Conservation (phyloP, 2,329 filamentous ascomycete species). For the Apiospora malaysiana region DNA sequence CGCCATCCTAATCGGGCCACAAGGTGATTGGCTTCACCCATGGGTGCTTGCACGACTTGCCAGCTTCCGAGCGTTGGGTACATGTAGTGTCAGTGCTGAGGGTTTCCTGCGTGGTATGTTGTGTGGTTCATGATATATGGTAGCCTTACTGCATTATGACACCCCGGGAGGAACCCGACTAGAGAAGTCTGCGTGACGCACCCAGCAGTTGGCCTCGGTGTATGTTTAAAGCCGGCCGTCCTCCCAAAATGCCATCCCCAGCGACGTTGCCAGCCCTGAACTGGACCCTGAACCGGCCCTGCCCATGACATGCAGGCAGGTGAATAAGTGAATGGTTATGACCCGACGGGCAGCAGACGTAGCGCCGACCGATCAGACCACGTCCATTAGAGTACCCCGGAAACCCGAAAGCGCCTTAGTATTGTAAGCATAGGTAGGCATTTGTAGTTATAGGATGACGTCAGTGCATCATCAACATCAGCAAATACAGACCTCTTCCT, state of each 20-base stretch:
- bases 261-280: neutral
- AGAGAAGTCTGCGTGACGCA: neutral
- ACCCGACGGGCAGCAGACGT: neutral
- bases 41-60: neutral
- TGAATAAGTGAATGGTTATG: neutral
- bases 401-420: neutral
- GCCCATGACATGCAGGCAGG: neutral
- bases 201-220: neutral
- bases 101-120: neutral
- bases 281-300: neutral
- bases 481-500: neutral
- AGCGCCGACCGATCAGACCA: constrained; percentile 7
- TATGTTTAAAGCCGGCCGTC: too few species aligned
- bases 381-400: neutral
- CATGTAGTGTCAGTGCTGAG: neutral
- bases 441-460: neutral
- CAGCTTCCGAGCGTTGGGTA: neutral
- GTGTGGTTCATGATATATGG: neutral
- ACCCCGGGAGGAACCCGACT: neutral
- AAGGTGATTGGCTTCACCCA: neutral
- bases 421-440: neutral
- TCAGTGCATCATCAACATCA: neutral
- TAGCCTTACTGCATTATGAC: neutral
- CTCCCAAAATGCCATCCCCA: neutral
- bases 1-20: constrained; percentile 7